Evolutionary conservation across 2,329 filamentous ascomycete genomes (phyloP).

Genomic region (Pseudonectria buxi): DNA sequence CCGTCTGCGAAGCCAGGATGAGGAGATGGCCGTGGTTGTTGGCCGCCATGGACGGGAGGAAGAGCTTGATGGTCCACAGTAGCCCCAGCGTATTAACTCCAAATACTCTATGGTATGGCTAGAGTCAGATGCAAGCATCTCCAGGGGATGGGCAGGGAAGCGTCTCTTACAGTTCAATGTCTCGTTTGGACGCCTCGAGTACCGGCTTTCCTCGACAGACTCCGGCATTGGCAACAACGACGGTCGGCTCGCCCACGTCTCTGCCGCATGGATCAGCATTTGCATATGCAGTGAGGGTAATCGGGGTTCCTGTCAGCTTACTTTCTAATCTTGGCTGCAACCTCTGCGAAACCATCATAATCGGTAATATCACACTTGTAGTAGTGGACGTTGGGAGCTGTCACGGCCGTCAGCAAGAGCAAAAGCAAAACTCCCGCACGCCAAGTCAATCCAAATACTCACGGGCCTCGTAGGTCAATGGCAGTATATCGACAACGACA

Average conservation of each 20-base stretch:
- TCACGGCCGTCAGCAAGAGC: conserved; percentile 1
- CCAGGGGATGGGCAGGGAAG: not conserved
- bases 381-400: conserved; percentile 36
- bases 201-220: conserved; percentile 45
- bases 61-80: conserved; percentile 49
- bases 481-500: conserved; percentile 49
- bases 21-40: conserved; percentile 55
- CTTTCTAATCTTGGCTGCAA: conserved; percentile 32
- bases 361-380: conserved; percentile 51
- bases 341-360: conserved; percentile 33
- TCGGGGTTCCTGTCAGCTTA: not conserved
- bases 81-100: conserved; percentile 52
- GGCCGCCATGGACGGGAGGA: conserved; percentile 47
- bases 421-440: too few relatives aligned
- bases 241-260: conserved; percentile 45
- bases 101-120: conserved; percentile 37
- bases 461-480: conserved; percentile 2
- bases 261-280: conserved; percentile 13
- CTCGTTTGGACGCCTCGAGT: conserved; percentile 38
- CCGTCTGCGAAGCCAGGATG: conserved; percentile 48
- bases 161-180: conserved; percentile 30
- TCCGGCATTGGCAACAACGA: conserved; percentile 50
- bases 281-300: not conserved
- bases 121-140: not conserved
- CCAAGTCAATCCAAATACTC: not conserved